Evolutionary conservation across 345 rosid species (phyloP), one percentile per base, ranked within the genome.

Genomic region (Corymbia maculata): DNA sequence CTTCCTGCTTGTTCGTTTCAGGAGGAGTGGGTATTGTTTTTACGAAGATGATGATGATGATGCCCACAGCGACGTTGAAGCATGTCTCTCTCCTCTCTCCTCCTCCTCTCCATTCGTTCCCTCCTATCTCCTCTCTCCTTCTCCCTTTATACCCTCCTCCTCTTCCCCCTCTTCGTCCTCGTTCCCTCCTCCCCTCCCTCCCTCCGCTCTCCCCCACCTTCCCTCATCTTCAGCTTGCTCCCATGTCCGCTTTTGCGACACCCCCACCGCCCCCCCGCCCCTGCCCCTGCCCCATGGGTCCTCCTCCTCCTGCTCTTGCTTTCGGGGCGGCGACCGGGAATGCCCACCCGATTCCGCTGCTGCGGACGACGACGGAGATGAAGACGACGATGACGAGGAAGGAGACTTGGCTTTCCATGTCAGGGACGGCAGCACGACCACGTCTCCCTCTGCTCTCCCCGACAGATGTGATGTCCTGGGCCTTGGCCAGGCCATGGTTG

Each of bases 401-500:
- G 97, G 91, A 2, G 95, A 90, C 2, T 90, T 79, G 8, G 91
- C 90, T 4, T 45, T 59, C 87, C 87, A 75, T 59, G 49, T 86
- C 45, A 59, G 64, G 59, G 86, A 87, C 45, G 92, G 52, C 11
- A 92, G 28, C 66, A 79, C 14, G 44, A 55, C 75, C 86, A 49
- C 61, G 87, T 85, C 94, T 14, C 55, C 90, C 87, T 90, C 91
- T 88, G 88, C 88, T 86, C 90, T 95, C 87, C 97, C 98, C 85
- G 98, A 94, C 70, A 93, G 95, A 92, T 96, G 97, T 98, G 98
- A 97, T 93, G 98, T 96, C 88, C 89, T 97, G 70, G 99, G 99
- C 86, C 98, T 97, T 85, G 98, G 99, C 87, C 99, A 97, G 93
- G 99, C 99, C 92, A 97, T 96, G 99, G 99, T 97, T 45, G 50